These are phyloP conservation scores for Naganishia albida DNA, from an alignment of 1,284 basidiomycete genomes.

Conservation along the genomic window DNA sequence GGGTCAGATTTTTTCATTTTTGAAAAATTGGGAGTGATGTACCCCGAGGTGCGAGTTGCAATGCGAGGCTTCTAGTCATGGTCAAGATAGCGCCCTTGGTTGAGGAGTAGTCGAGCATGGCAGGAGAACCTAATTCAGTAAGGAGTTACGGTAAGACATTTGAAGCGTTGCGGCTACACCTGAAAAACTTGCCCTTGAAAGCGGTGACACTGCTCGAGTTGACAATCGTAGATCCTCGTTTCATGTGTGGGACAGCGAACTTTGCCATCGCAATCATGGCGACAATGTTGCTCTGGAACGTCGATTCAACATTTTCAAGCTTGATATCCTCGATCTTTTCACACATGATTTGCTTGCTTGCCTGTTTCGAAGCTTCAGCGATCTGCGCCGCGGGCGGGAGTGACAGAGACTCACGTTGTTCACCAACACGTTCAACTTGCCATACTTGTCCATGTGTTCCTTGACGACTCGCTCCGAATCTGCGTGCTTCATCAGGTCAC, in stretches of 20 bases:
- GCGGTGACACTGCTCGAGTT: slow-evolving; percentile 66
- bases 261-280: slow-evolving; percentile 62
- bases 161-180: not conserved
- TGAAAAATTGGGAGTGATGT: no score
- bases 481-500: slow-evolving; percentile 58
- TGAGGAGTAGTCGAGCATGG: slow-evolving; percentile 61
- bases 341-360: slow-evolving; percentile 51
- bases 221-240: slow-evolving; percentile 64
- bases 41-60: slow-evolving; percentile 63
- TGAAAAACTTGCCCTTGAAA: slow-evolving; percentile 54
- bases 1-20: no score
- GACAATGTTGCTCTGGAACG: slow-evolving; percentile 62
- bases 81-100: slow-evolving; percentile 64
- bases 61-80: slow-evolving; percentile 62
- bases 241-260: slow-evolving; percentile 62
- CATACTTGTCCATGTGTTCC: slow-evolving; percentile 59
- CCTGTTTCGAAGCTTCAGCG: slow-evolving; percentile 6
- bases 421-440: slow-evolving; percentile 61
- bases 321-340: slow-evolving; percentile 58
- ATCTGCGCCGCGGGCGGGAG: not conserved
- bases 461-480: slow-evolving; percentile 58
- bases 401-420: slow-evolving; percentile 61
- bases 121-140: slow-evolving; percentile 44
- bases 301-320: slow-evolving; percentile 59
- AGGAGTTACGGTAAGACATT: not conserved